Evolutionary conservation across 2,329 filamentous ascomycete genomes (phyloP).

Genomic region (Raffaelea ambrosiae): DNA sequence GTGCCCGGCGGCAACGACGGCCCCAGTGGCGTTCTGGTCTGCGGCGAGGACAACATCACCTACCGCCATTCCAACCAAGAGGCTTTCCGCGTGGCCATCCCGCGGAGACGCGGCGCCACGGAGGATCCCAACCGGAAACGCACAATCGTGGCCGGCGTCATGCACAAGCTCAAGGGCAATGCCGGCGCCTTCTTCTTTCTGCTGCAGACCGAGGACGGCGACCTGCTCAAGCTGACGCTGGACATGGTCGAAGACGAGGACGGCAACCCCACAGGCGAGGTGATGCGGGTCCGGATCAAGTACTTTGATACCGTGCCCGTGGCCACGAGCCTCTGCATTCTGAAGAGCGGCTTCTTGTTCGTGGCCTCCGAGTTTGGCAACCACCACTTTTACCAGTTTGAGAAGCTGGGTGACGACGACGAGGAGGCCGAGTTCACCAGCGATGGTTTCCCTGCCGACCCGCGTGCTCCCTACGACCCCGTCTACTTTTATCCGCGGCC

Average conservation of each 20-base stretch:
- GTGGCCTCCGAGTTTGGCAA: constrained; percentile 89
- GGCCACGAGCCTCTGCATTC: constrained; percentile 77
- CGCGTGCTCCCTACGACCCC: constrained; percentile 61
- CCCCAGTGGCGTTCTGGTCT: constrained; percentile 90
- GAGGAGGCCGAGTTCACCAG: constrained; percentile 81
- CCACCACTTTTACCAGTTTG: constrained; percentile 92
- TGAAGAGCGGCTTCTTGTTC: constrained; percentile 94
- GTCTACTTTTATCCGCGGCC: constrained; percentile 78
- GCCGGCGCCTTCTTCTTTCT: constrained; percentile 93
- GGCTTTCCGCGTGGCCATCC: constrained; percentile 80
- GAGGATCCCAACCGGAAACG: constrained; percentile 91
- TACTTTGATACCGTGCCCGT: constrained; percentile 96
- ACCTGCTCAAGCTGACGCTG: constrained; percentile 92
- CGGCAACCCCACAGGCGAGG: constrained; percentile 71
- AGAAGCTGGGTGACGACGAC: constrained; percentile 92
- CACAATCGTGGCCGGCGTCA: constrained; percentile 80
- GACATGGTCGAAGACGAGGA: constrained; percentile 80
- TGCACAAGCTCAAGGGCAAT: constrained; percentile 84
- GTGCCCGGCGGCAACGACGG: constrained; percentile 91
- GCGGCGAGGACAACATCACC: constrained; percentile 87
- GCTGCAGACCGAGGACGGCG: constrained; percentile 93
- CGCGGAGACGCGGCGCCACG: constrained; percentile 73
- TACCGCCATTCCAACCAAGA: constrained; percentile 96
- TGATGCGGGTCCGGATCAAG: constrained; percentile 80
- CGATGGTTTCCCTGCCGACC: constrained; percentile 72